A percentile compares a stretch with the other conserved stretches of the same genome.
These are phyloP conservation scores for Curvularia spicifera DNA, from an alignment of 2,329 filamentous ascomycete genomes.

Conservation along the genomic window DNA sequence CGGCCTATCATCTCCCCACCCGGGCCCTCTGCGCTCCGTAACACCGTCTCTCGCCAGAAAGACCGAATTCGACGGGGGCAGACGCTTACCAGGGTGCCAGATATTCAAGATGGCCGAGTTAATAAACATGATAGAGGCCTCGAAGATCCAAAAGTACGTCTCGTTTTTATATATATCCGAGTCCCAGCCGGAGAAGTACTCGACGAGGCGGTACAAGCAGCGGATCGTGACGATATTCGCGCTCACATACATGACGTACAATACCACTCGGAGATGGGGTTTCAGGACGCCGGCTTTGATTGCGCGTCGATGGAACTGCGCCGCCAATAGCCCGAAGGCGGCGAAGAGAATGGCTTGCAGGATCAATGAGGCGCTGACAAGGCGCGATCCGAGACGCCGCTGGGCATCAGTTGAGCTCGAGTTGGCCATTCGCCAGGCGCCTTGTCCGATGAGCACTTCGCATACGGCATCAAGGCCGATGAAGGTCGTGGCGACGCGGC, in stretches of 20 bases:
- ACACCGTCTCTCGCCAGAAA: slow-evolving; percentile 60
- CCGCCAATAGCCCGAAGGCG: slow-evolving; percentile 57
- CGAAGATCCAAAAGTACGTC: slow-evolving; percentile 63
- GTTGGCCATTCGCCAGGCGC: slow-evolving; percentile 56
- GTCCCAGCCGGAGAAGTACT: slow-evolving; percentile 54
- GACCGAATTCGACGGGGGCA: slow-evolving; percentile 58
- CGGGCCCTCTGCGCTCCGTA: slow-evolving; percentile 59
- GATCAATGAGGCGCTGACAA: slow-evolving; percentile 59
- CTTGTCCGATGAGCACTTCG: slow-evolving; percentile 60
- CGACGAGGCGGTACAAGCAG: slow-evolving; percentile 61
- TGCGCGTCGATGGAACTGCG: slow-evolving; percentile 56
- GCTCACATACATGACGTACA: slow-evolving; percentile 58
- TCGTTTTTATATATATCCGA: slow-evolving; percentile 53
- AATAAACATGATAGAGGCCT: slow-evolving; percentile 59
- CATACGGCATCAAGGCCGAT: slow-evolving; percentile 60
- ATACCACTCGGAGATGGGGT: slow-evolving; percentile 52
- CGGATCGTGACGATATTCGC: slow-evolving; percentile 56
- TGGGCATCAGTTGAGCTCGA: slow-evolving; percentile 43
- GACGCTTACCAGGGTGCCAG: slow-evolving; percentile 58
- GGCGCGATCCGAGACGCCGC: slow-evolving; percentile 52
- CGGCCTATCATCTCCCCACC: slow-evolving; percentile 56
- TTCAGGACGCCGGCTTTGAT: slow-evolving; percentile 50
- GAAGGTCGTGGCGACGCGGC: slow-evolving; percentile 65
- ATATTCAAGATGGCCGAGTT: slow-evolving; percentile 60
- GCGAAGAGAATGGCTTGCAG: slow-evolving; percentile 59